These are phyloP conservation scores for Castanea crenata DNA, from an alignment of 306 rosid genomes.

Conservation along the genomic window DNA sequence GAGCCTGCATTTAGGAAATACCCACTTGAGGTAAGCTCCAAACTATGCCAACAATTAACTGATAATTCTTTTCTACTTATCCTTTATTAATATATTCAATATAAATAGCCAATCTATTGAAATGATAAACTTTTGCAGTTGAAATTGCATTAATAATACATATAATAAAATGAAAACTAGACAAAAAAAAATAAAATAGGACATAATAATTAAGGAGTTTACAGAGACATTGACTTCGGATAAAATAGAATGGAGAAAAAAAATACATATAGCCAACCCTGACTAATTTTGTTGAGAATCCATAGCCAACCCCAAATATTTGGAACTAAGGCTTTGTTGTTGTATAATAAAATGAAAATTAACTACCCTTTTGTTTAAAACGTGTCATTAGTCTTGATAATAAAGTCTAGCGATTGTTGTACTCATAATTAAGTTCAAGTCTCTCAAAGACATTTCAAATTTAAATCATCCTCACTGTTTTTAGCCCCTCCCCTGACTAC, in stretches of 20 bases:
- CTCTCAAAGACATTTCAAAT: not conserved
- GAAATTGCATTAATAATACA: not conserved
- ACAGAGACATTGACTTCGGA: too few species aligned
- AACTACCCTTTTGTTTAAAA: not conserved
- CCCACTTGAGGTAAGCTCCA: slow-evolving; percentile 76
- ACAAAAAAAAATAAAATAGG: too few species aligned
- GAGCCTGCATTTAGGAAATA: slow-evolving; percentile 91
- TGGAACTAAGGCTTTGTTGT: too few species aligned
- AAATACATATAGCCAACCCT: too few species aligned
- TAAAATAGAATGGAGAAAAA: too few species aligned
- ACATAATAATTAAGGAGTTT: too few species aligned
- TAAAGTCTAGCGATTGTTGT: not conserved
- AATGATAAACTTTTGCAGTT: not conserved
- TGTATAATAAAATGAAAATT: not conserved
- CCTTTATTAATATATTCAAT: not conserved
- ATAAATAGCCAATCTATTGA: not conserved
- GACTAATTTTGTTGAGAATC: too few species aligned
- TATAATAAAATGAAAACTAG: not conserved
- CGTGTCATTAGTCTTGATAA: not conserved
- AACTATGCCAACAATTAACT: slow-evolving; percentile 14
- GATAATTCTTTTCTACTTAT: not conserved
- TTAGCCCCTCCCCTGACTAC: not conserved
- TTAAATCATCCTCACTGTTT: not conserved
- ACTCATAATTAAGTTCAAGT: not conserved
- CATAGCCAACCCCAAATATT: too few species aligned